phyloP scores from a whole-genome alignment of 805 yeast genomes.

The Lachancea nothofagi region DNA sequence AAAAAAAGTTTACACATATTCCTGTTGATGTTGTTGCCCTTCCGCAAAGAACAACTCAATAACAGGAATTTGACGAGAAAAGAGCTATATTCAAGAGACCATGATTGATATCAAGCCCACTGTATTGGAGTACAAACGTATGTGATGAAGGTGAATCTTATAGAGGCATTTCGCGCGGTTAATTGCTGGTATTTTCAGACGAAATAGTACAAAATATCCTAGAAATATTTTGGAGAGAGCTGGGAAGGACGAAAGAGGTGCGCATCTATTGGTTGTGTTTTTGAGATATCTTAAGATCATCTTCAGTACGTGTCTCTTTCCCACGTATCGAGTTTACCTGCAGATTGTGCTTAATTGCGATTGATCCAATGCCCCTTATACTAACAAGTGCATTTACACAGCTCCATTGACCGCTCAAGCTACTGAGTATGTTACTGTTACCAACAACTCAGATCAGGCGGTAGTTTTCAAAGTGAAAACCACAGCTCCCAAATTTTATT shows the following conservation, averaged over 20 bases:
- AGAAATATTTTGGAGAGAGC: too few species aligned
- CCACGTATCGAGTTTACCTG: not conserved
- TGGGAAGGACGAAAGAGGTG: too few species aligned
- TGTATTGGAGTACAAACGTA: conserved; percentile 71
- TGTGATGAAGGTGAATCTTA: conserved; percentile 32
- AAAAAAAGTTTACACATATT: not conserved
- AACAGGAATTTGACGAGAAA: not conserved
- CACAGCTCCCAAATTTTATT: conserved; percentile 92
- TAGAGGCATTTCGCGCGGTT: not conserved
- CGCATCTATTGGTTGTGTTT: too few species aligned
- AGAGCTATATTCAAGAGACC: not conserved
- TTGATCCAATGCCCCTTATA: conserved; percentile 1
- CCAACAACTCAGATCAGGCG: conserved; percentile 53
- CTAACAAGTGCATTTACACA: conserved; percentile 20
- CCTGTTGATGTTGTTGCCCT: not conserved
- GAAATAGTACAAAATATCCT: too few species aligned
- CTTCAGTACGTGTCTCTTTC: too few species aligned
- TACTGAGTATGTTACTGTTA: conserved; percentile 48
- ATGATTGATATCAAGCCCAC: conserved; percentile 69
- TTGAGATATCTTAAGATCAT: too few species aligned
- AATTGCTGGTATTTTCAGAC: conserved; percentile 2
- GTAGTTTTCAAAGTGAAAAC: conserved; percentile 95
- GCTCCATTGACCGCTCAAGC: conserved; percentile 74
- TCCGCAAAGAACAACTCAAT: not conserved
- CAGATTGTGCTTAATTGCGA: not conserved